A percentile compares a stretch with the other conserved stretches of the same genome.
Conservation (phyloP, 148 eudicot genomes). For the Chenopodium album region DNA sequence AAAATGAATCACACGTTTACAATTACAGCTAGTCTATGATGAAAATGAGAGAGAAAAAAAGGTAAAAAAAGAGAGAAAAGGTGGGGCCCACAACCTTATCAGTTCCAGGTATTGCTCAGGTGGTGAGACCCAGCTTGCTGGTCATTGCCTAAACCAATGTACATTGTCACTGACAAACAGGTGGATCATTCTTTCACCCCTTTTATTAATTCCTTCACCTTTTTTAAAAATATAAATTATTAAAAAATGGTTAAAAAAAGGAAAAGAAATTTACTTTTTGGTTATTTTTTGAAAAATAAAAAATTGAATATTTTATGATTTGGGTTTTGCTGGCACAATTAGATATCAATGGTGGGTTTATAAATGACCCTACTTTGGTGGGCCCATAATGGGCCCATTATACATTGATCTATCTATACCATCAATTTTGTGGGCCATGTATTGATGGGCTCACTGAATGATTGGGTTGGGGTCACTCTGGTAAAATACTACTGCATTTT, state of each 20-base stretch:
- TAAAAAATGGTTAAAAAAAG: not conserved
- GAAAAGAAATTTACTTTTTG: conserved; percentile 4
- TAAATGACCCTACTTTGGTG: conserved; percentile 20
- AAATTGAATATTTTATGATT: not conserved
- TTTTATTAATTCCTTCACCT: conserved; percentile 10
- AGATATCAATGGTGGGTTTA: conserved; percentile 30
- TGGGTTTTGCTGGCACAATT: conserved; percentile 29
- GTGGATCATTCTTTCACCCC: conserved; percentile 54
- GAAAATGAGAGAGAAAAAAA: not conserved
- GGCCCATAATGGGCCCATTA: conserved; percentile 24
- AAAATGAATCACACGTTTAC: conserved; percentile 11
- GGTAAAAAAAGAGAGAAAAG: not conserved
- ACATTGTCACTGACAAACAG: conserved; percentile 61
- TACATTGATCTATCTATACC: conserved; percentile 20
- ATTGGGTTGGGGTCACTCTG: conserved; percentile 46
- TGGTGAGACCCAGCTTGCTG: conserved; percentile 61
- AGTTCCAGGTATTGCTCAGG: conserved; percentile 86
- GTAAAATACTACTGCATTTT: conserved; percentile 18
- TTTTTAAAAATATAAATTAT: not conserved
- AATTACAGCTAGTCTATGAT: not conserved
- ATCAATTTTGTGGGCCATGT: conserved; percentile 36
- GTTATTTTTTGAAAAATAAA: not conserved
- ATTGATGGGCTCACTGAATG: conserved; percentile 44
- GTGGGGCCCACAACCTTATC: conserved; percentile 29
- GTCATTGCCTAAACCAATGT: conserved; percentile 44